Evolutionary conservation across 495 filamentous ascomycete genomes (phyloP), one percentile per base, ranked within the genome.

Genomic region (Xylaria castorea): DNA sequence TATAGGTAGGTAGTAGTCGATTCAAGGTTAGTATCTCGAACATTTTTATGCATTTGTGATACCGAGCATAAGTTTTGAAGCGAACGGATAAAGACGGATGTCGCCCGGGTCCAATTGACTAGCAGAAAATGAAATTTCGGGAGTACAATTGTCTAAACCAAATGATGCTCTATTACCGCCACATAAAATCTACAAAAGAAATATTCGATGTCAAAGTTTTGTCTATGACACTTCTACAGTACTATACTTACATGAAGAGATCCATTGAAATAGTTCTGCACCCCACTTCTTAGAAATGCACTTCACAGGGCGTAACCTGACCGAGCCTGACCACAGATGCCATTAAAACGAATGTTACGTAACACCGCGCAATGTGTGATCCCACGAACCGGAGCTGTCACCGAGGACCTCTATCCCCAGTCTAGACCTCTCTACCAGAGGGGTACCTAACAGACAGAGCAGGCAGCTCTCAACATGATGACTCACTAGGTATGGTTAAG

Each of bases 351-450:
- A 60, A 58, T 34, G 30, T 40, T 61, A 61, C 58, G 58, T 61
- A 61, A 61, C 34, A 30, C 34, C 58, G 34, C 25, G 11, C 18
- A n/a, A n/a, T n/a, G n/a, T 9, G 32, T 38, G 58, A 20, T 38
- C 34, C 58, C 9, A 38, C 58, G 34, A 40, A 61, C 58, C 58
- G 34, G 58, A 61, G 58, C 58, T 61, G 0, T 60, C 58, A 27
- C 58, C 58, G 58, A 61, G 8, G 2, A n/a, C 34, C n/a, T 36
- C 34, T 61, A 5, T 61, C n/a, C 32, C 1, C 58, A 22, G 32
- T 61, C n/a, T 6, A 36, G 9, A 32, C 12, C 53, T 18, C 53
- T 18, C 27, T 12, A 18, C 27, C 30, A 27, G 7, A n/a, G 4
- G 12, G 53, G 25, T 57, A 57, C 25, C n/a, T 57, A 18, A 16